Base-by-base conservation (phyloP, 2,329 filamentous ascomycete species). In the Aschersonia sp. region DNA sequence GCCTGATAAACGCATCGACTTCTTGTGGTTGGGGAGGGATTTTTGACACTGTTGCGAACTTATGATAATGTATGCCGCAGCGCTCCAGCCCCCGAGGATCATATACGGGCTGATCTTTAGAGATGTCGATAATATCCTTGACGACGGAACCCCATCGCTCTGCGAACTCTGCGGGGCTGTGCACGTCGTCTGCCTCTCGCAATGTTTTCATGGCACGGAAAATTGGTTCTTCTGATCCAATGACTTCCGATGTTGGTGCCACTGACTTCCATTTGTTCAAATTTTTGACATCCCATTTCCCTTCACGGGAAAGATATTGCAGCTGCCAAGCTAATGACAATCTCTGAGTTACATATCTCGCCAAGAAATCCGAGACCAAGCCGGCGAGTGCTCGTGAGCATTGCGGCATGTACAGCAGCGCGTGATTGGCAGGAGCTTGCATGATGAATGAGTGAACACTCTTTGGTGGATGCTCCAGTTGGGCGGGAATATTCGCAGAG, bases 231-330 rank as follows among this genome's bases (percentile, higher is more conserved):
- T 45, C 32, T 5, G 58, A 64, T 4, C 76, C 85, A 50, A 97
- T 92, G 4, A 83, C 80, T 1, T 76, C 73, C 0, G 86, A 94
- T 1, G 94, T 85, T 0, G 88, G 85, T 1, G 70, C 65, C 1
- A 94, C 84, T 14, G 79, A 79, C 62, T 86, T 77, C 90, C 90
- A 97, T 60, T 97, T 97, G 50, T 77, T 80, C 9, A 96, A 72
- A 58, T 97, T 97, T 68, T 97, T 97, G 55, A 97, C 87, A 59
- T 96, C 90, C 90, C 90, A 97, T 67, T 97, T 97, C 4, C 89
- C 89, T 55, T 88, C 85, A 2, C 84, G 87, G 2, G 85, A 87
- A 30, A 97, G 78, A 57, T 92, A 83, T 56, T 90, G 85, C 12
- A 97, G 71, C 64, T 97, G 90, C 89, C 90, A 97, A 42, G 83